Evolutionary conservation across 179 eudicot genomes (phyloP), one percentile per base, ranked within the genome.

Genomic region (Camellia oleifera): DNA sequence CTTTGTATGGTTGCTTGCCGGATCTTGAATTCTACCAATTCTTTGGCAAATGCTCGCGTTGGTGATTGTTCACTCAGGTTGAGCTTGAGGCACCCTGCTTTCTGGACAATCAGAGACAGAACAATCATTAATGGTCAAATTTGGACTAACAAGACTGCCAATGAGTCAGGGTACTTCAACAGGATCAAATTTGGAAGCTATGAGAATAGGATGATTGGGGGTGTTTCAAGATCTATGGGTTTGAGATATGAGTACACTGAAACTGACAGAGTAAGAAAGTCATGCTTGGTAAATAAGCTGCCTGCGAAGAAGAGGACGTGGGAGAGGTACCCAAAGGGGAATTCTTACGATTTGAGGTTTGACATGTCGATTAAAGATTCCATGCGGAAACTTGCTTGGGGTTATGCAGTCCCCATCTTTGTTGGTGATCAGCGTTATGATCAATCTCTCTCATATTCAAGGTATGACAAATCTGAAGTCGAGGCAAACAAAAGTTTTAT

Each of bases 161-260:
- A 40, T 63, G 90, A 87, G 71, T 40, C 74, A 0, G 90, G 90
- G 13, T 88, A 90, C 76, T 90, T 91, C 71, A 82, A 79, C 45
- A 87, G 53, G 42, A 80, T 83, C 40, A 83, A 67, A 8, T 80
- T 93, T 68, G 80, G 69, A 60, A 86, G 83, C 78, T 76, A 84
- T 17, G 82, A 72, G 52, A 40, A 81, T 48, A 64, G 76, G 50
- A 61, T 65, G 76, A 32, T 32, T 32, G 69, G 50, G 23, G 86
- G 76, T 18, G 5, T 78, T 87, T 64, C 52, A 48, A 7, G 52
- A 4, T 48, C 7, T 7, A 83, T 89, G 11, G 78, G 80, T 48
- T 75, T 84, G 87, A 88, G 71, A 72, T 93, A 93, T 54, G 87
- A 86, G 71, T 93, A 89, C 69, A 89, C 91, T 48, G 88, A 87